Evolutionary conservation across 768 basidiomycete genomes (phyloP), one percentile per base, ranked within the genome.

Genomic region (Suillus lakei): DNA sequence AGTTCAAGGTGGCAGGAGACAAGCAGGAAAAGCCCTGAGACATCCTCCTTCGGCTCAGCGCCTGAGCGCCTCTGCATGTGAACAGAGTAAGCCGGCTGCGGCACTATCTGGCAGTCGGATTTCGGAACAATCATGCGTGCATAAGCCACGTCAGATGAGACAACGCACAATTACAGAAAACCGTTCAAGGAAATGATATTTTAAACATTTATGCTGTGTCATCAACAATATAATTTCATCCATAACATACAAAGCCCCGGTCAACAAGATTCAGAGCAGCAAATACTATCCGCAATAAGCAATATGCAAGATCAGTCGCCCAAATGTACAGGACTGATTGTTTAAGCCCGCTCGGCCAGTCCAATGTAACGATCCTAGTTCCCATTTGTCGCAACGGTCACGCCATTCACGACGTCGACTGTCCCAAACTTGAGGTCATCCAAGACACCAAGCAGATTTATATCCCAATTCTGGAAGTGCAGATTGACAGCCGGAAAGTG

Each of bases 401-500:
- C 32, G n/a, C 8, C n/a, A 15, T 15, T 8, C 23, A 3, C 4
- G 15, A 38, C 36, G 8, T 56, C 55, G 55, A 56, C 23, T 15
- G 7, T 16, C 9, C 23, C 55, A 38, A 38, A 56, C 36, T 56
- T 28, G 30, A 63, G 41, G 44, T 38, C 62, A 21, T 74, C 64
- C 23, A 64, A 66, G 38, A 72, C 48, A 5, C 66, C 62, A 2
- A 75, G 6, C 4, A 75, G 44, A 30, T 60, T 55, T 10, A 18
- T 5, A 54, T 75, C 74, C 68, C 70, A 75, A 48, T 64, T 66
- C 67, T 69, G 68, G 62, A 68, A 69, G 7, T 21, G 4, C 7
- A 77, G 63, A 7, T 23, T 46, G 48, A 76, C 63, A 1, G 13
- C 43, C 1, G 65, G 66, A 48, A 72, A 32, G 18, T 0, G 21